Evolutionary conservation across 2,329 filamentous ascomycete genomes (phyloP).

Genomic region (Aspergillus tamarii): DNA sequence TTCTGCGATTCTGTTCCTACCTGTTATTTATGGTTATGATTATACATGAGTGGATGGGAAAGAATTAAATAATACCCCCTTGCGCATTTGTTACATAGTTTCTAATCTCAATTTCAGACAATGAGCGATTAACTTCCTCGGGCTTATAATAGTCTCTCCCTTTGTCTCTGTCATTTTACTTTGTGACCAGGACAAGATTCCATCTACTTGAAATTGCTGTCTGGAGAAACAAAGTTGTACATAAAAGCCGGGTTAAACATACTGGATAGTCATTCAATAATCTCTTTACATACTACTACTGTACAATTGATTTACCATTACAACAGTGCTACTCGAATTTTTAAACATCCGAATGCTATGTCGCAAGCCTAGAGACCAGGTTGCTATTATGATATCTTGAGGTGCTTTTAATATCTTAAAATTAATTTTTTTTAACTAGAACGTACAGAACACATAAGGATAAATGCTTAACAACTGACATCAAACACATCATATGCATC

Average conservation of each 20-base stretch:
- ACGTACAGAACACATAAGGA: neutral
- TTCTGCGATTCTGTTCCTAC: neutral
- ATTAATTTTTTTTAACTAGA: neutral
- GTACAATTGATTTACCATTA: neutral
- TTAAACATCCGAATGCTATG: neutral
- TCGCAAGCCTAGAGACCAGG: no score
- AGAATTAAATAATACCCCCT: slow-evolving; percentile 13
- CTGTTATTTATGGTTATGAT: slow-evolving; percentile 1
- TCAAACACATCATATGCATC: slow-evolving; percentile 2
- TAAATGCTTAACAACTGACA: neutral
- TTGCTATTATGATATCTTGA: neutral
- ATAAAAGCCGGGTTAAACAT: neutral
- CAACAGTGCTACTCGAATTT: no score
- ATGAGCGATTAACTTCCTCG: neutral
- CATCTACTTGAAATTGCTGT: neutral
- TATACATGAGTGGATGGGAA: slow-evolving; percentile 11
- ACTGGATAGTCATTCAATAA: neutral
- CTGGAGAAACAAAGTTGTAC: neutral
- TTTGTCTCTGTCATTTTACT: neutral
- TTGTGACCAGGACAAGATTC: neutral
- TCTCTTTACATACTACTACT: neutral
- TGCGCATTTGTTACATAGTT: slow-evolving; percentile 6
- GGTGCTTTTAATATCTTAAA: neutral
- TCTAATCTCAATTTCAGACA: neutral
- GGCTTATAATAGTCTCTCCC: neutral